phyloP scores from a whole-genome alignment of 208 protist genomes.

The Wallacemonas sp. region DNA sequence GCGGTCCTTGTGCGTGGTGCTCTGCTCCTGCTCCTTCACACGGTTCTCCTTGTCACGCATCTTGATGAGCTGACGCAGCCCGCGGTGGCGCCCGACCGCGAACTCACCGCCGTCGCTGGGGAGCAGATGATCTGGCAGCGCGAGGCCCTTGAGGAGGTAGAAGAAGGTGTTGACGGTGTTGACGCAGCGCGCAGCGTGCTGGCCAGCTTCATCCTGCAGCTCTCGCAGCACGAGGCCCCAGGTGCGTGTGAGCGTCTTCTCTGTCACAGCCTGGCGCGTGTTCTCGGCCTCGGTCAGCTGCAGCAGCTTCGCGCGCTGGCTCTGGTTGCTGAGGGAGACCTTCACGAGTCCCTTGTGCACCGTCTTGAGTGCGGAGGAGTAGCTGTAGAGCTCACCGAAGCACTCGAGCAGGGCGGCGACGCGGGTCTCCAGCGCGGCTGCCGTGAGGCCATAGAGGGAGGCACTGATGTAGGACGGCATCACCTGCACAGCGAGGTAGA shows the following conservation, averaged over 20 bases:
- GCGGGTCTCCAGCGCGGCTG: slow-evolving; percentile 43
- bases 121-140: slow-evolving; percentile 65
- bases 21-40: slow-evolving; percentile 35
- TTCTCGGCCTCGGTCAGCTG: slow-evolving; percentile 50
- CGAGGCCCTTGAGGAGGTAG: slow-evolving; percentile 60
- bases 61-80: slow-evolving; percentile 70
- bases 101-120: slow-evolving; percentile 32
- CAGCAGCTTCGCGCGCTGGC: slow-evolving; percentile 37
- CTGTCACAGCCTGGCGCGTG: slow-evolving; percentile 35
- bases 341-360: slow-evolving; percentile 53
- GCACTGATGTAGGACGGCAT: slow-evolving; percentile 50
- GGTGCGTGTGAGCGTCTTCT: slow-evolving; percentile 39
- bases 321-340: slow-evolving; percentile 55
- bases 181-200: slow-evolving; percentile 60
- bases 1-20: slow-evolving; percentile 32
- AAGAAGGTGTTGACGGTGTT: slow-evolving; percentile 68
- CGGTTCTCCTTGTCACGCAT: slow-evolving; percentile 51
- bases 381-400: slow-evolving; percentile 50
- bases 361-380: slow-evolving; percentile 45
- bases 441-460: slow-evolving; percentile 42
- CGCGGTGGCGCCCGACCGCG: slow-evolving; percentile 62
- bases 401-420: slow-evolving; percentile 50
- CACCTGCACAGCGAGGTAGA: slow-evolving; percentile 49
- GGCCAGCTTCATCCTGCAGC: slow-evolving; percentile 72
- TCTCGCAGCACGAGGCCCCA: slow-evolving; percentile 68